Evolutionary conservation across 495 filamentous ascomycete species (phyloP), one percentile per base, ranked within the genome.

Genomic region (Lepraria neglecta): DNA sequence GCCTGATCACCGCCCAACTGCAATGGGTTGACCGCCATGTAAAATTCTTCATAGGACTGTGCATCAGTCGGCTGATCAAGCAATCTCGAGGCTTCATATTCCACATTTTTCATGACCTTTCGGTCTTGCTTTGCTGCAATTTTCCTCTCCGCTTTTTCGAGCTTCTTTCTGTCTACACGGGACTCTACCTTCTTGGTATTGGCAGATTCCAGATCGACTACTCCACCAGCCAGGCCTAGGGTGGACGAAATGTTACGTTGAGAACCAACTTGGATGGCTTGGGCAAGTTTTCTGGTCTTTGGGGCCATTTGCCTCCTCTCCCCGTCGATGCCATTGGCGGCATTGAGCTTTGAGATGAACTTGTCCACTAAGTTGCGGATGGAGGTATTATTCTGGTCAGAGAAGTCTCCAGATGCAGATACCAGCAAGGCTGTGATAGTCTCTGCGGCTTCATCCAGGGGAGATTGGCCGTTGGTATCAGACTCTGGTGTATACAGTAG

Each of bases 1-100:
- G 84, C 75, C 58, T 81, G 73, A 64, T 87, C 85, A n/a, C 82
- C 75, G 48, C 90, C 92, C 63, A 97, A 66, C 68, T 96, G 94
- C 46, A 99, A 79, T 45, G 94, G 94, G 72, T 99, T 99, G 77
- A 99, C 94, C 45, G 88, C 84, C 94, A 99, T 97, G 80, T 91
- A 99, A 77, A 99, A 97, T 70, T 99, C 95, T 72, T 99, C 94
- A 73, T 99, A 99, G 4, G 89, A 90, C 81, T 96, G 86, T n/a
- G 91, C 77, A 64, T 89, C 83, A 64, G 89, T 84, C 4, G 89
- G 80, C 71, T 90, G 83, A 73, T 91, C 87, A 66, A 99, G 80
- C 63, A 99, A 78, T 64, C 86, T 84, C 6, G 94, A 99, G 19
- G 95, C 89, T 75, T 99, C 95, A 71, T 99, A 99, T 71, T 94